A percentile compares a stretch with the other conserved stretches of the same genome.
Evolutionary conservation across 768 basidiomycete genomes (phyloP).

Genomic region (Amanita pseudoporphyria): DNA sequence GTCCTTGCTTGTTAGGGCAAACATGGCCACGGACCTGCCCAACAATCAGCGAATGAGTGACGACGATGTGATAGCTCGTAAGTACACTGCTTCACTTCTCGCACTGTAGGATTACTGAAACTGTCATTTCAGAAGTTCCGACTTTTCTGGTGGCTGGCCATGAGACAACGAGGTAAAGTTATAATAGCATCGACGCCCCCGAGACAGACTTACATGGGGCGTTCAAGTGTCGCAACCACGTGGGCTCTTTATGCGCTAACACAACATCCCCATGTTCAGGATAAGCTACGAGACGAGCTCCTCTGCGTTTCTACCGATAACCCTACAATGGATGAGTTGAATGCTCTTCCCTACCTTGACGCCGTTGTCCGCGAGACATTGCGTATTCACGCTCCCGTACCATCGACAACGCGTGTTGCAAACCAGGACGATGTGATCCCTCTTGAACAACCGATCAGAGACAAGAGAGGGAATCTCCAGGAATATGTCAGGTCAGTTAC

Average conservation of each 20-base stretch:
- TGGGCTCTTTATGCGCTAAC: slow-evolving; percentile 56
- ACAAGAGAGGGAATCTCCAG: slow-evolving; percentile 30
- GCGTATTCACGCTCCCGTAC: slow-evolving; percentile 45
- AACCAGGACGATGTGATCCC: slow-evolving; percentile 46
- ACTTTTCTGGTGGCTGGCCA: slow-evolving; percentile 55
- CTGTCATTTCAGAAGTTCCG: slow-evolving; percentile 36
- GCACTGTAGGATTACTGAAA: not conserved
- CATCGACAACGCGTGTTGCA: slow-evolving; percentile 31
- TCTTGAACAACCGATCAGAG: slow-evolving; percentile 33
- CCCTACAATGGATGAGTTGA: slow-evolving; percentile 63
- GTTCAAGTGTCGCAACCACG: slow-evolving; percentile 29
- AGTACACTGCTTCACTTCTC: slow-evolving; percentile 12
- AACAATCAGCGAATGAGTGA: slow-evolving; percentile 48
- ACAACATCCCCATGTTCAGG: slow-evolving; percentile 37
- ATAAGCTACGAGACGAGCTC: slow-evolving; percentile 50
- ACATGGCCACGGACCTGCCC: slow-evolving; percentile 51
- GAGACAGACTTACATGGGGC: not conserved
- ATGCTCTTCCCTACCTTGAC: slow-evolving; percentile 62
- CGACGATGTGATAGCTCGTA: slow-evolving; percentile 49
- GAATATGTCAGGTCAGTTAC: slow-evolving; percentile 28
- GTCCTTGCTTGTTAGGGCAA: slow-evolving; percentile 51
- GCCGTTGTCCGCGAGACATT: slow-evolving; percentile 51
- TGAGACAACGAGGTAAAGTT: slow-evolving; percentile 40
- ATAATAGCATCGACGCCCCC: not conserved
- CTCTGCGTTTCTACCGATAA: slow-evolving; percentile 39